Evolutionary conservation across 805 yeast species (phyloP), one percentile per base, ranked within the genome.

Genomic region (Wickerhamomyces rabaulensis): DNA sequence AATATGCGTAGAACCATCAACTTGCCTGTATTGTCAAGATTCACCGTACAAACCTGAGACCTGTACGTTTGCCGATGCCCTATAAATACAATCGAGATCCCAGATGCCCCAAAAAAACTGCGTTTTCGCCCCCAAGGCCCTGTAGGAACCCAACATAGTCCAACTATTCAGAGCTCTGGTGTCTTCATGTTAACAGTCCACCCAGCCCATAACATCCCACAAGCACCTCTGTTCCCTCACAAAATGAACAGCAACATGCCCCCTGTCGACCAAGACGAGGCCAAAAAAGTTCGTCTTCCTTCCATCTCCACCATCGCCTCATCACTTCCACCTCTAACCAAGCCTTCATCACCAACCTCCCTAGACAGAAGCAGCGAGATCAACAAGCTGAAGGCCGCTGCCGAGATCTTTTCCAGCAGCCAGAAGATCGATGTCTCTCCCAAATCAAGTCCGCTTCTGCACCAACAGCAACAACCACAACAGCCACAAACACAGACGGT

Each of bases 331-430:
- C 29, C 41, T n/a, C n/a, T 20, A 13, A 20, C 23, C 15, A 19
- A 36, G 9, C n/a, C n/a, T 20, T 2, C n/a, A 12, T 20, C 39
- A 19, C 23, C 29, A 23, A 15, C 29, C 12, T n/a, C 27, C 4
- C n/a, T 39, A 9, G 41, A 39, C 19, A 39, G 22, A 16, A 22
- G 12, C 7, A 39, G n/a, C 13, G 37, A 37, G 29, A 15, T 42
- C 15, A 42, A 42, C 16, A 42, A 37, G 15, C 22, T 42, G 13
- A 37, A 37, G 19, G 25, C 39, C 5, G 45, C 45, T 20, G 45
- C 45, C 13, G 45, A 42, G 5, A 42, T 42, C n/a, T 42, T 42
- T 13, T 35, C 45, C 19, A 42, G 38, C 15, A 23, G 16, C 17
- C 21, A 42, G 16, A 23, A 23, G n/a, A 16, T 23, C 19, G 36